Conservation (phyloP, 768 basidiomycete genomes). For the Mycena epipterygia region DNA sequence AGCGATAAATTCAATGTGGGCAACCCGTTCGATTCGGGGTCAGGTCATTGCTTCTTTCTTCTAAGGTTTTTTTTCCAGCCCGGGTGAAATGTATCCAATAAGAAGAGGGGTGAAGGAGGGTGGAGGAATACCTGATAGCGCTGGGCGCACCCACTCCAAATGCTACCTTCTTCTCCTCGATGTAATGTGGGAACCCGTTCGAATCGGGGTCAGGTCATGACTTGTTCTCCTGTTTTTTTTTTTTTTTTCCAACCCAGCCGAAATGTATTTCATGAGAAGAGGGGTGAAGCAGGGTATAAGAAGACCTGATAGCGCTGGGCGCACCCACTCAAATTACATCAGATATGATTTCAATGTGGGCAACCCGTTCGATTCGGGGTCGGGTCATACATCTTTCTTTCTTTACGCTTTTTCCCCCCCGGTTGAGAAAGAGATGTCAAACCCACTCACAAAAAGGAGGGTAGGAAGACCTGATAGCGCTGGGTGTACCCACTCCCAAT, state of each 20-base stretch:
- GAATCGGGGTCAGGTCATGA: neutral
- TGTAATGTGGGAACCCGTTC: no score
- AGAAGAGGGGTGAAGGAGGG: no score
- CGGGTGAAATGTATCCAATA: neutral
- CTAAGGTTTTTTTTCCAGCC: neutral
- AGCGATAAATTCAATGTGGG: neutral
- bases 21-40: neutral
- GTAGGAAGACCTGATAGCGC: no score
- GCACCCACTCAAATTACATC: neutral
- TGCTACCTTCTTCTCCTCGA: no score
- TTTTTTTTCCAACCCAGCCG: no score
- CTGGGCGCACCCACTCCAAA: neutral
- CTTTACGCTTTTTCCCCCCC: neutral
- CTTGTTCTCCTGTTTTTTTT: no score
- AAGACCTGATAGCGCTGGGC: neutral
- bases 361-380: conserved; percentile 5
- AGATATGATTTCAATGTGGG: no score
- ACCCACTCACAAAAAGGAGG: neutral
- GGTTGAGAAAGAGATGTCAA: neutral
- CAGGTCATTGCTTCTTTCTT: neutral
- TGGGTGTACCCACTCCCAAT: neutral
- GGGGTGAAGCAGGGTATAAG: neutral
- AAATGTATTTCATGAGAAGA: neutral
- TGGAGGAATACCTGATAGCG: neutral
- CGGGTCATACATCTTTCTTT: neutral